These are phyloP conservation scores for Quercus tomentella DNA, from an alignment of 331 rosid species.

Conservation along the genomic window DNA sequence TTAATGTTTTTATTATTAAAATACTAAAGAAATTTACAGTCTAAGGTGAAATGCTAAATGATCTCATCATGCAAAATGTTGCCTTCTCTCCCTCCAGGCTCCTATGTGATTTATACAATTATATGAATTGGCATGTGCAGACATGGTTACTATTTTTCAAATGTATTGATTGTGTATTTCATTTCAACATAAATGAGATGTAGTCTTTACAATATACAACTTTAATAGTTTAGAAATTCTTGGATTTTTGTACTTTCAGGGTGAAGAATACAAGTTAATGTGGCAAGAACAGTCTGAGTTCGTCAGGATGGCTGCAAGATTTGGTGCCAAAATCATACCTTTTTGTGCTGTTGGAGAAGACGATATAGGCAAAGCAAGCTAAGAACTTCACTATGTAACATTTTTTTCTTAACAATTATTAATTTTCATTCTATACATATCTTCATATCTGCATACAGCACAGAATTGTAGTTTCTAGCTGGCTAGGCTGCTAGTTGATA, in stretches of 20 bases:
- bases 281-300: constrained; percentile 36
- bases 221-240: constrained; percentile 4
- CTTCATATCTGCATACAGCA: background rate
- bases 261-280: constrained; percentile 83
- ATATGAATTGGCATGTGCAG: background rate
- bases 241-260: constrained; percentile 37
- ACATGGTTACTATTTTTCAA: background rate
- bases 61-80: background rate
- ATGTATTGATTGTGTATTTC: background rate
- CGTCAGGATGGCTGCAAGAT: too few species aligned
- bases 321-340: too few species aligned
- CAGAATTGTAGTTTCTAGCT: background rate
- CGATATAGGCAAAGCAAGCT: too few species aligned
- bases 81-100: background rate
- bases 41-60: background rate
- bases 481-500: background rate
- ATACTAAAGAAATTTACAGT: background rate
- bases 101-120: background rate
- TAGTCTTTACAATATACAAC: background rate
- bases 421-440: background rate
- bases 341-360: too few species aligned
- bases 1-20: background rate
- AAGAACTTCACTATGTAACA: too few species aligned
- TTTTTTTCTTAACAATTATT: constrained; percentile 15
- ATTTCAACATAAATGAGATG: background rate